A percentile compares a stretch with the other conserved stretches of the same genome.
Evolutionary conservation across 306 rosid genomes (phyloP).

Genomic region (Cicer pinnatifidum): DNA sequence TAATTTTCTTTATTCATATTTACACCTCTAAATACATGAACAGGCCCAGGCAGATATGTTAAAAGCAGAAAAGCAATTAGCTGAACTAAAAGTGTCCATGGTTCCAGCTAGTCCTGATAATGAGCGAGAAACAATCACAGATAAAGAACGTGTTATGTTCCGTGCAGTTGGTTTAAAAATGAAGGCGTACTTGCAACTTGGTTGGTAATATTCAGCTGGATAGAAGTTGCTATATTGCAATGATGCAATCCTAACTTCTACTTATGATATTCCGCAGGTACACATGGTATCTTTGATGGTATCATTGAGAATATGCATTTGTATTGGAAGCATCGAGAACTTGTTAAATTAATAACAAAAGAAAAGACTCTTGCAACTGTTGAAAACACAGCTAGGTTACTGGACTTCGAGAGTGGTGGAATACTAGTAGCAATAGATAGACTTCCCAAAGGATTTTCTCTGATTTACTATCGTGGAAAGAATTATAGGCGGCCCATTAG

Average conservation of each 20-base stretch:
- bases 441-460: conserved; percentile 86
- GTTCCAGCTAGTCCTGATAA: conserved; percentile 80
- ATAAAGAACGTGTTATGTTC: conserved; percentile 92
- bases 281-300: conserved; percentile 86
- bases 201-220: conserved; percentile 56
- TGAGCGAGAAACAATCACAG: conserved; percentile 90
- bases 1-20: conserved; percentile 24
- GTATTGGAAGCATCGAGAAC: conserved; percentile 96
- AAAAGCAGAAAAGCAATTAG: conserved; percentile 73
- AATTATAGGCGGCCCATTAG: conserved; percentile 79
- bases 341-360: conserved; percentile 85
- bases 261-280: conserved; percentile 61
- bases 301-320: conserved; percentile 95
- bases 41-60: conserved; percentile 83
- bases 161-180: conserved; percentile 84
- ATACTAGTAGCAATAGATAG: conserved; percentile 86
- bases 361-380: conserved; percentile 84
- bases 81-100: conserved; percentile 78
- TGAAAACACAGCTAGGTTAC: conserved; percentile 86
- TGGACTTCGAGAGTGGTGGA: conserved; percentile 91
- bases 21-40: conserved; percentile 46
- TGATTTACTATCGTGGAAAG: conserved; percentile 95
- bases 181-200: conserved; percentile 90
- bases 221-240: conserved; percentile 35
- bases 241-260: conserved; percentile 41